Percentiles rank a stretch among this genome's conserved stretches.
Evolutionary conservation across 257 asterid species (phyloP).

Genomic region (Scutellaria barbata): DNA sequence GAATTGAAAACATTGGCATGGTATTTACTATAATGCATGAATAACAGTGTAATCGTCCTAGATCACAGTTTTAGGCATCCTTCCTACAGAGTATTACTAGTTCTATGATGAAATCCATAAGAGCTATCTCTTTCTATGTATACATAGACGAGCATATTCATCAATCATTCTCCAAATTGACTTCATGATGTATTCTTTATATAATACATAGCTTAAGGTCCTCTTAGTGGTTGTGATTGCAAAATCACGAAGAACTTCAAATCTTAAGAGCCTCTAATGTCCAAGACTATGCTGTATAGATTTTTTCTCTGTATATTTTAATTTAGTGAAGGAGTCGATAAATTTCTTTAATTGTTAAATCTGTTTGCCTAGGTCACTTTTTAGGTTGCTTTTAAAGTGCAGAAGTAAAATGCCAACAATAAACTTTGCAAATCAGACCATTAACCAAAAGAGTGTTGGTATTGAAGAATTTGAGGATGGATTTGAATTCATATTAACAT

Average conservation of each 20-base stretch:
- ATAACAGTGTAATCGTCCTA: not conserved
- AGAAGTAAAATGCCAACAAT: not conserved
- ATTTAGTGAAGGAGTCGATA: not conserved
- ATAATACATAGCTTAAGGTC: not conserved
- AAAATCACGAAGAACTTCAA: not conserved
- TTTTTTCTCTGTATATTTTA: not conserved
- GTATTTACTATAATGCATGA: not conserved
- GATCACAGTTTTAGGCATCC: too few species aligned
- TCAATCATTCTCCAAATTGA: too few species aligned
- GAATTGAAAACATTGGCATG: not conserved
- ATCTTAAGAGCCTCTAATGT: not conserved
- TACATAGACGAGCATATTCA: too few species aligned
- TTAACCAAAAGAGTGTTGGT: too few species aligned
- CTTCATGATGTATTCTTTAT: too few species aligned
- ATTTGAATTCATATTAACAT: too few species aligned
- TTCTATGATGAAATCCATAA: not conserved
- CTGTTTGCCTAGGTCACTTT: not conserved
- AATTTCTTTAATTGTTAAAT: not conserved
- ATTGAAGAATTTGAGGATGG: too few species aligned
- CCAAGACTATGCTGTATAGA: not conserved
- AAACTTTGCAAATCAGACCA: not conserved
- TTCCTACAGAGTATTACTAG: not conserved
- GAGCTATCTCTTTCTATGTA: too few species aligned
- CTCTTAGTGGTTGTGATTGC: not conserved
- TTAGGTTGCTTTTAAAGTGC: conserved; percentile 3